These are phyloP conservation scores for Leccinum fallax DNA, from an alignment of 1,284 basidiomycete species.

Conservation along the genomic window DNA sequence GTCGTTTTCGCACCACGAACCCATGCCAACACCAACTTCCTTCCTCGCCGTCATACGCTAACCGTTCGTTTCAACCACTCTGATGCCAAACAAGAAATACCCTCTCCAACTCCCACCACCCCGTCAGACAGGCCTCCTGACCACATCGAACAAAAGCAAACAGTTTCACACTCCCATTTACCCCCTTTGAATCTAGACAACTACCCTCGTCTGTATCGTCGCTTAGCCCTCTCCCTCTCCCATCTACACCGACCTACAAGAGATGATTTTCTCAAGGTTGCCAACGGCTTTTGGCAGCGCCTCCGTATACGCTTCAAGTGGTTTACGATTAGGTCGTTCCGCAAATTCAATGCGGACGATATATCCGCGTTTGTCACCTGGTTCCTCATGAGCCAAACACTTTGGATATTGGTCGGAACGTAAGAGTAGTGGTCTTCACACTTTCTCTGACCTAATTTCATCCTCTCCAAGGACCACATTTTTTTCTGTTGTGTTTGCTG, in stretches of 20 bases:
- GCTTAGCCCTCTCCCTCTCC: constrained; percentile 72
- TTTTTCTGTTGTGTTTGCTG: constrained; percentile 90
- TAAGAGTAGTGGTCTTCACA: constrained; percentile 42
- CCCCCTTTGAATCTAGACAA: constrained; percentile 56
- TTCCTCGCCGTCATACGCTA: not conserved
- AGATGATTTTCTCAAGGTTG: constrained; percentile 86
- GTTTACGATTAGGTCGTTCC: constrained; percentile 95
- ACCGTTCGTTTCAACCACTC: constrained; percentile 22
- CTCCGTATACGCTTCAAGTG: constrained; percentile 94
- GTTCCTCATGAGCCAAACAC: constrained; percentile 91
- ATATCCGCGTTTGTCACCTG: constrained; percentile 96
- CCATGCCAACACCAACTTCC: not conserved
- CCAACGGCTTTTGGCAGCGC: constrained; percentile 89
- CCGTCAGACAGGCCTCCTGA: constrained; percentile 8
- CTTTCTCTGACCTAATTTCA: constrained; percentile 16
- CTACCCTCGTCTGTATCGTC: constrained; percentile 80
- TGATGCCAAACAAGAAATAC: constrained; percentile 6
- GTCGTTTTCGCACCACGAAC: not conserved
- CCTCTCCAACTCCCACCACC: not conserved
- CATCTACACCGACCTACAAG: constrained; percentile 82
- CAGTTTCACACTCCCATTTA: constrained; percentile 12
- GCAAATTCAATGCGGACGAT: constrained; percentile 96
- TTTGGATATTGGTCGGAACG: constrained; percentile 96
- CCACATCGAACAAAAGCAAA: constrained; percentile 5
- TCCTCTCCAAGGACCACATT: constrained; percentile 78